Conservation (phyloP, 495 filamentous ascomycete genomes). For the Lasiosphaeris hirsuta region DNA sequence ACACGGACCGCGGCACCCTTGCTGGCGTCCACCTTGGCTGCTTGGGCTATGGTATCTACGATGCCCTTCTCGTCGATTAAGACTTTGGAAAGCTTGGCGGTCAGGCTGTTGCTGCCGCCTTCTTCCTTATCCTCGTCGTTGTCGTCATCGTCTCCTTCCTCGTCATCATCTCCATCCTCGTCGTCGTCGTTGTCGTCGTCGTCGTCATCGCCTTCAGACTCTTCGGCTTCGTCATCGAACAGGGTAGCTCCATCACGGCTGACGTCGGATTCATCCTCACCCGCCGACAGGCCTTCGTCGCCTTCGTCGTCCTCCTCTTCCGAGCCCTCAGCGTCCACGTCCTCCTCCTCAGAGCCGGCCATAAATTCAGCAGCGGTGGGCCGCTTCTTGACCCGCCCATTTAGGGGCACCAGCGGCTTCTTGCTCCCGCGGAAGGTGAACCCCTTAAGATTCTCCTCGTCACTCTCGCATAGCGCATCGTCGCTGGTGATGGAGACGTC, state of each 20-base stretch:
- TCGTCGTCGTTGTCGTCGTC: conserved; percentile 35
- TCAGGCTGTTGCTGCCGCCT: conserved; percentile 27
- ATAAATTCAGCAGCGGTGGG: conserved; percentile 51
- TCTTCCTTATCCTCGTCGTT: conserved; percentile 43
- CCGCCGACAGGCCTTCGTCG: background rate
- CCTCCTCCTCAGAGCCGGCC: conserved; percentile 27
- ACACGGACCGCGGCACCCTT: conserved; percentile 83
- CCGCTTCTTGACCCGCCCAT: conserved; percentile 28
- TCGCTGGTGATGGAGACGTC: conserved; percentile 62
- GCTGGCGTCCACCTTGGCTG: conserved; percentile 70
- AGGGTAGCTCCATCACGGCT: conserved; percentile 24
- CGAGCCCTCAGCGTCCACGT: conserved; percentile 17
- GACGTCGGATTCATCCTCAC: conserved; percentile 15
- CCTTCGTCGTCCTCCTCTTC: conserved; percentile 14
- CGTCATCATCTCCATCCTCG: conserved; percentile 28
- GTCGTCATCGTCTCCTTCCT: conserved; percentile 32
- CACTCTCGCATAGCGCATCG: conserved; percentile 57
- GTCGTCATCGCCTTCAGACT: conserved; percentile 28
- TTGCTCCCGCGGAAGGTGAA: conserved; percentile 54
- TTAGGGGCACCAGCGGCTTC: conserved; percentile 32
- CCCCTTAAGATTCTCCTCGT: conserved; percentile 54
- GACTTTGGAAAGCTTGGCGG: conserved; percentile 51
- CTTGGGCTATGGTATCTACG: conserved; percentile 64
- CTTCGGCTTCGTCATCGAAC: conserved; percentile 30
- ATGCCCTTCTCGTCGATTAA: conserved; percentile 70